Evolutionary conservation across 805 yeast species (phyloP).

Genomic region (Lachancea waltii): DNA sequence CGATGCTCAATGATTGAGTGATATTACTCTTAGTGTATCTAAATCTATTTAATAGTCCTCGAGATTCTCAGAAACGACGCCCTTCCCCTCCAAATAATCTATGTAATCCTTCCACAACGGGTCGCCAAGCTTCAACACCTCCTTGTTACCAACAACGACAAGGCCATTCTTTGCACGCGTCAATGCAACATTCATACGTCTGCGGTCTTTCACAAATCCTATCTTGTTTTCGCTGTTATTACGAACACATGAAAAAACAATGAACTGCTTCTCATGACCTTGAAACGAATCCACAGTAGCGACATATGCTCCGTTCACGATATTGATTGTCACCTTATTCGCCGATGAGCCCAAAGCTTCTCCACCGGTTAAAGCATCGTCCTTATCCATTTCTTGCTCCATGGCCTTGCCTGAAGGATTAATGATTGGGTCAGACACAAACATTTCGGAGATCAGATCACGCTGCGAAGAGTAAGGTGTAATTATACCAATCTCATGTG

Average conservation of each 20-base stretch:
- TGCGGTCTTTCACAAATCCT: slow-evolving; percentile 55
- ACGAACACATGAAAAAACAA: slow-evolving; percentile 74
- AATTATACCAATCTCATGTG: slow-evolving; percentile 53
- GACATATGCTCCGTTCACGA: slow-evolving; percentile 40
- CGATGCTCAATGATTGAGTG: neutral
- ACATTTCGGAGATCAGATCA: slow-evolving; percentile 47
- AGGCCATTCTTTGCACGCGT: slow-evolving; percentile 63
- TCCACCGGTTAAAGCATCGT: slow-evolving; percentile 42
- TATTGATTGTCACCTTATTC: slow-evolving; percentile 26
- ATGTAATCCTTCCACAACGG: slow-evolving; percentile 47
- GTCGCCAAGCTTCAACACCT: slow-evolving; percentile 41
- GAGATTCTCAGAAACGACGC: slow-evolving; percentile 26
- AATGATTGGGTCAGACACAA: slow-evolving; percentile 45
- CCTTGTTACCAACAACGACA: slow-evolving; percentile 55
- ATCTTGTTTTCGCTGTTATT: slow-evolving; percentile 47
- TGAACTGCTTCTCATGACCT: slow-evolving; percentile 81
- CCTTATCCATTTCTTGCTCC: slow-evolving; percentile 52
- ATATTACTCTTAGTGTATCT: neutral
- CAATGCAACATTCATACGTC: slow-evolving; percentile 66
- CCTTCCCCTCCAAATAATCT: slow-evolving; percentile 33
- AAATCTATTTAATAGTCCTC: slow-evolving; percentile 14
- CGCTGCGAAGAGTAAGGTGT: slow-evolving; percentile 77
- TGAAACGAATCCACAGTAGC: slow-evolving; percentile 85
- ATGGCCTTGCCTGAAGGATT: slow-evolving; percentile 48
- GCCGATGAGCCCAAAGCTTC: slow-evolving; percentile 8